Evolutionary conservation across 164 flowering plant genomes (phyloP), one percentile per base, ranked within the genome.

Genomic region (Chloranthus sessilifolius): DNA sequence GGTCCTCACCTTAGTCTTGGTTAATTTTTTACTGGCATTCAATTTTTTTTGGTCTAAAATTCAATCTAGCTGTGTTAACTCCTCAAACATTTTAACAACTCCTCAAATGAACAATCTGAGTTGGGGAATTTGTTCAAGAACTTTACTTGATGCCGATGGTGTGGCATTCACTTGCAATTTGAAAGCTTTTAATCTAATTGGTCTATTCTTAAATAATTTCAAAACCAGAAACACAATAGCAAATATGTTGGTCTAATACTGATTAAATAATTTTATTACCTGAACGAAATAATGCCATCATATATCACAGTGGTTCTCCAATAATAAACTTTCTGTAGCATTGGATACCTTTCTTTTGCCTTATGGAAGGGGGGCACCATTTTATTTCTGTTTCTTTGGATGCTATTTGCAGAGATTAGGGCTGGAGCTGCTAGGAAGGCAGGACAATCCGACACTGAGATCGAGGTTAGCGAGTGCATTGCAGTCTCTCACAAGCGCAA

Each of bases 381-480:
- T 49, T 3, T 10, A 29, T 21, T 49, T 19, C 3, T 8, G 10
- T 31, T 12, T 7, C 38, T n/a, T n/a, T n/a, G 23, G 2, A 6
- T 14, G 38, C 37, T 47, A 43, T 27, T 24, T 59, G 53, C 94
- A 92, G 96, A 84, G 68, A 55, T 55, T 83, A 43, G 80, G 77
- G 22, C 74, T 61, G 27, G 88, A 88, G 59, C 67, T 88, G 42
- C 66, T 85, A 49, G 85, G 82, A 61, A 74, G 79, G 38, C 94
- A 83, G 61, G 39, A 57, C 27, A 73, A 78, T 61, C 78, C 74
- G 41, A 34, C 48, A 5, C 47, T 82, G 38, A 71, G 25, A 56
- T 67, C 82, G 36, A 82, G 96, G 65, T 62, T 92, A 56, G 63
- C 75, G 36, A 83, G 74, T 58, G 91, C 96, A 17, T 56, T 92